Percentiles rank a stretch among this genome's conserved stretches.
Conservation (phyloP, 148 eudicot species). For the Salicornia ramosissima region DNA sequence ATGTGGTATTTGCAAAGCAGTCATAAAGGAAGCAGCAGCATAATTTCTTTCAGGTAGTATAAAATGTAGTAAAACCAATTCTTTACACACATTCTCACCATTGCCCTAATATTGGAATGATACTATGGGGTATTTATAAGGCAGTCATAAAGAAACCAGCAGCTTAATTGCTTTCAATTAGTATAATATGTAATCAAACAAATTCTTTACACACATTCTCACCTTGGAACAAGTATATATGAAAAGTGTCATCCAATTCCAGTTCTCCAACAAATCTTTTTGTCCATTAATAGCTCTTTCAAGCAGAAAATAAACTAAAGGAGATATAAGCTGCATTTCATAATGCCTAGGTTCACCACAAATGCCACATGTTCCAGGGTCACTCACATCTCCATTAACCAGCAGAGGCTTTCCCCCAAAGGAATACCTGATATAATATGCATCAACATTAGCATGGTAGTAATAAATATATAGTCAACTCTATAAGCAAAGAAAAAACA, state of each 20-base stretch:
- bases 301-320: slow-evolving; percentile 69
- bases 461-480: background rate
- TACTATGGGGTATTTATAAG: background rate
- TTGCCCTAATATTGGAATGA: background rate
- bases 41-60: too few species aligned
- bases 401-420: slow-evolving; percentile 78
- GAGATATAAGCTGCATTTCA: slow-evolving; percentile 92
- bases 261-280: slow-evolving; percentile 48
- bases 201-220: slow-evolving; percentile 16
- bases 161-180: background rate
- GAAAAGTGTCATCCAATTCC: slow-evolving; percentile 85
- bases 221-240: slow-evolving; percentile 82
- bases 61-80: background rate
- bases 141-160: background rate
- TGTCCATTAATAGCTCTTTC: slow-evolving; percentile 40
- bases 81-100: background rate
- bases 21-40: background rate
- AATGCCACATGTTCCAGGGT: slow-evolving; percentile 46
- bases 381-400: slow-evolving; percentile 46
- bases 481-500: background rate
- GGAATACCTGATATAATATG: slow-evolving; percentile 49
- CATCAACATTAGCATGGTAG: slow-evolving; percentile 6
- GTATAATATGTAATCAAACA: background rate
- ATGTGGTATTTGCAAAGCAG: too few species aligned
- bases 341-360: slow-evolving; percentile 74